phyloP scores from a whole-genome alignment of 768 basidiomycete species.

The Serpula lacrymans region DNA sequence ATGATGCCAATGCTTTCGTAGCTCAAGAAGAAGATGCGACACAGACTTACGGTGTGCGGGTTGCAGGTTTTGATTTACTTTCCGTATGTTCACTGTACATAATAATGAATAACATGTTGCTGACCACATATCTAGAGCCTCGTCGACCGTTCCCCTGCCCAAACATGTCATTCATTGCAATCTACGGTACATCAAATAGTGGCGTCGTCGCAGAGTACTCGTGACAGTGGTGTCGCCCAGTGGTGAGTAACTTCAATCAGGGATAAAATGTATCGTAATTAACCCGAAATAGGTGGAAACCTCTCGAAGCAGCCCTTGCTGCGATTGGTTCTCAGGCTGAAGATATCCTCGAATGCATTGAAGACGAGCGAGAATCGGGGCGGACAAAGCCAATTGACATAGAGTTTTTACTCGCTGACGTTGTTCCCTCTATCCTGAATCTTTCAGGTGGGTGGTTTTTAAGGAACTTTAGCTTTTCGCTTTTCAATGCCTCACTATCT shows the following conservation, averaged over 20 bases:
- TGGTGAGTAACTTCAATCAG: slow-evolving; percentile 46
- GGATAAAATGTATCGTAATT: not conserved
- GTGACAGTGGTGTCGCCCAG: slow-evolving; percentile 50
- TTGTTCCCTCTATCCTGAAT: slow-evolving; percentile 74
- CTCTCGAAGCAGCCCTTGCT: slow-evolving; percentile 81
- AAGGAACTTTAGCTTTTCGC: no score
- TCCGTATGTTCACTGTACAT: slow-evolving; percentile 42
- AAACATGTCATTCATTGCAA: slow-evolving; percentile 54
- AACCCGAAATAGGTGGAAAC: slow-evolving; percentile 74
- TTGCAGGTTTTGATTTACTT: slow-evolving; percentile 82
- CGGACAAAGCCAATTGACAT: slow-evolving; percentile 71
- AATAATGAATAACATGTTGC: slow-evolving; percentile 3
- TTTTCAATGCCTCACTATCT: not conserved
- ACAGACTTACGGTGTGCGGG: slow-evolving; percentile 74
- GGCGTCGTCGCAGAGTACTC: slow-evolving; percentile 49
- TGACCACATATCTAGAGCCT: slow-evolving; percentile 40
- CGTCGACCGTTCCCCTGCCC: slow-evolving; percentile 49
- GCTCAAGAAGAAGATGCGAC: slow-evolving; percentile 94
- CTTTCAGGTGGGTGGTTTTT: slow-evolving; percentile 58
- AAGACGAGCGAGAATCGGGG: slow-evolving; percentile 69
- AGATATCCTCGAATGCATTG: slow-evolving; percentile 68
- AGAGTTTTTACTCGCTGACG: slow-evolving; percentile 66
- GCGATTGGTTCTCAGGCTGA: slow-evolving; percentile 80
- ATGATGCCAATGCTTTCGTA: slow-evolving; percentile 88
- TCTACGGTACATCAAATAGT: slow-evolving; percentile 53